Percentiles rank a stretch among this genome's conserved stretches.
These are phyloP conservation scores for Melampsora americana DNA, from an alignment of 1,284 basidiomycete species.

Conservation along the genomic window DNA sequence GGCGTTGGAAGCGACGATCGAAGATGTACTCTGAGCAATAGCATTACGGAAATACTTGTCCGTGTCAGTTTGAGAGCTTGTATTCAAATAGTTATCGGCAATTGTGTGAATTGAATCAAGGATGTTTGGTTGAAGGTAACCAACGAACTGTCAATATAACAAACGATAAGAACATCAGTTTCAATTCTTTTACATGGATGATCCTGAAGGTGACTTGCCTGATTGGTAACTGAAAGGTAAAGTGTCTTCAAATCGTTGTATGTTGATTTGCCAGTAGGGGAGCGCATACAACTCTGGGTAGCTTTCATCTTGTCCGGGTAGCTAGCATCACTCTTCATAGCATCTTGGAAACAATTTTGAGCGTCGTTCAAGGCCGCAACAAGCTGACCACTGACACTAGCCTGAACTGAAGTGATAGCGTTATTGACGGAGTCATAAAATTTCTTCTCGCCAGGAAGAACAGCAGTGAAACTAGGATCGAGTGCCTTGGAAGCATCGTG, in stretches of 20 bases:
- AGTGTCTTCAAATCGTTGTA: conserved; percentile 40
- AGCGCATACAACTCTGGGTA: conserved; percentile 29
- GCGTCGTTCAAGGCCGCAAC: conserved; percentile 37
- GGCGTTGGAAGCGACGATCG: conserved; percentile 37
- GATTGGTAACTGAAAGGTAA: conserved; percentile 39
- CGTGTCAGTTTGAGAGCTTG: neutral
- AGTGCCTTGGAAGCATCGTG: conserved; percentile 31
- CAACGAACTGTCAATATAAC: conserved; percentile 26
- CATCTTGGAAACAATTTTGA: conserved; percentile 35
- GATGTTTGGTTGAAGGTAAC: conserved; percentile 38
- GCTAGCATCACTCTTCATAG: conserved; percentile 11
- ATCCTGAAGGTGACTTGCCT: neutral
- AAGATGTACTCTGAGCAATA: conserved; percentile 22
- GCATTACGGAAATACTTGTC: conserved; percentile 32
- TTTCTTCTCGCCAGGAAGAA: conserved; percentile 28
- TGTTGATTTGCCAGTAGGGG: conserved; percentile 13
- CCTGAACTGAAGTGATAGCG: conserved; percentile 40
- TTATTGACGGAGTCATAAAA: conserved; percentile 43
- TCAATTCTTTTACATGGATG: neutral
- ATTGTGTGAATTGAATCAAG: conserved; percentile 38
- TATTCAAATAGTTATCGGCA: conserved; percentile 33
- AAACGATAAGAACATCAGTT: neutral
- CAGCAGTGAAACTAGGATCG: conserved; percentile 35
- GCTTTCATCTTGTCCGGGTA: conserved; percentile 26
- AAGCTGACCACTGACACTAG: conserved; percentile 21